A percentile compares a stretch with the other conserved stretches of the same genome.
Conservation (phyloP, 352 stramenopile species). For the Globisporangium uncinulatum region DNA sequence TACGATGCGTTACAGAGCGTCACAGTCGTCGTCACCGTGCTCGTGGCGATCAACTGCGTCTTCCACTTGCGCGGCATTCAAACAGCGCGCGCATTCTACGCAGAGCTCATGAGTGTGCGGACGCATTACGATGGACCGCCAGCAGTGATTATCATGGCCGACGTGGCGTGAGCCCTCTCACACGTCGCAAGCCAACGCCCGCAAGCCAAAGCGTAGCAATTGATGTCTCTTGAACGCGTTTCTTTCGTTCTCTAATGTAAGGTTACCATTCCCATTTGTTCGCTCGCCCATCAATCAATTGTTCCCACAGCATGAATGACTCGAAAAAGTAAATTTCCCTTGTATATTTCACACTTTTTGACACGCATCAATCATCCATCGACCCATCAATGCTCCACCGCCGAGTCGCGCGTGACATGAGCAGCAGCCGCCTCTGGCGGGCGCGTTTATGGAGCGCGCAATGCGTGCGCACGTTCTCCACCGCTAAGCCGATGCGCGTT, state of each 20-base stretch:
- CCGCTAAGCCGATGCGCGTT: constrained; percentile 32
- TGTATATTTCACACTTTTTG: not conserved
- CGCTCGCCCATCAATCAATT: no score
- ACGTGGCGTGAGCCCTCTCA: constrained; percentile 4
- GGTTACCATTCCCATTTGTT: no score
- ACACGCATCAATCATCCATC: not conserved
- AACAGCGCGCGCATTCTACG: constrained; percentile 23
- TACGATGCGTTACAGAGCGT: constrained; percentile 34
- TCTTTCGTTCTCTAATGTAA: no score
- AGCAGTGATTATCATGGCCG: constrained; percentile 14
- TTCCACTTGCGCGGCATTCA: constrained; percentile 54
- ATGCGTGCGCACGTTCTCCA: not conserved
- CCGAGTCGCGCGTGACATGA: constrained; percentile 2
- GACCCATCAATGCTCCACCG: not conserved
- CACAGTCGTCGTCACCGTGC: constrained; percentile 39
- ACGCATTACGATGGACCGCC: not conserved
- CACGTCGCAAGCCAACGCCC: not conserved
- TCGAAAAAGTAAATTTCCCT: not conserved
- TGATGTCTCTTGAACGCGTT: not conserved
- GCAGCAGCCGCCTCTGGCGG: not conserved
- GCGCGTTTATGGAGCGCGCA: no score
- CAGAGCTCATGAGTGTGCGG: constrained; percentile 23
- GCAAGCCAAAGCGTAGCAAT: not conserved
- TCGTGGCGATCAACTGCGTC: constrained; percentile 49
- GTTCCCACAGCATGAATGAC: no score